Base-by-base conservation (phyloP, 192 early-diverging fungal species). In the Backusella westeae region DNA sequence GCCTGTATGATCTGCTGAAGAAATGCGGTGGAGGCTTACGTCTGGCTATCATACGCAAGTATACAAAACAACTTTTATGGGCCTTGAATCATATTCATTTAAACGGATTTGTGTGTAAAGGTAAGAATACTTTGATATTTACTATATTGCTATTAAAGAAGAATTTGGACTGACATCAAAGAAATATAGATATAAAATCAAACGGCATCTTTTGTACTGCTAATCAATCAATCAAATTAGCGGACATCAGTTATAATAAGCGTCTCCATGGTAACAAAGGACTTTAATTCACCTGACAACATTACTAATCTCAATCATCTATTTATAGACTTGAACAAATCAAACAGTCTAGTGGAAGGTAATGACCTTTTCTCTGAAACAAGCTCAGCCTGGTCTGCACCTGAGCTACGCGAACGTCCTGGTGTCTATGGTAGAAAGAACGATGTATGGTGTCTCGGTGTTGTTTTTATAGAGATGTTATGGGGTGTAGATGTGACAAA, bases 381-480 rank as follows among this genome's bases (percentile, higher is more conserved):
- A 42, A 15, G 9, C 8, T 44, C 74, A 19, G 32, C 67, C 12
- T 82, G 90, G 73, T 82, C 86, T 8, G 85, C 91, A 15, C 91
- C 91, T 1, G 92, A 93, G 74, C 81, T 90, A 14, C 80, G 86
- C 26, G 90, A 91, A 29, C 75, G 85, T 3, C 88, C 91, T 0
- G 87, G 89, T 21, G 80, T 88, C 14, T 90, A 91, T 71, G 89
- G 69, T 29, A 74, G 89, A 65, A 93, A 93, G 67, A 93, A 93
- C 77, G 93, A 94, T 78, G 87, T 94, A 19, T 94, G 91, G 89
- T 91, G 89, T 52, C 81, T 88, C 0, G 92, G 91, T 21, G 78
- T 91, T 17, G 84, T 90, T 0, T 88, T 89, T 17, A 74, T 93
- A 46, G 89, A 92, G 65, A 94, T 94, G 93, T 72, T 89, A 5